Base-by-base conservation (phyloP, 2,329 filamentous ascomycete species). In the Coleophoma eucalyptorum region DNA sequence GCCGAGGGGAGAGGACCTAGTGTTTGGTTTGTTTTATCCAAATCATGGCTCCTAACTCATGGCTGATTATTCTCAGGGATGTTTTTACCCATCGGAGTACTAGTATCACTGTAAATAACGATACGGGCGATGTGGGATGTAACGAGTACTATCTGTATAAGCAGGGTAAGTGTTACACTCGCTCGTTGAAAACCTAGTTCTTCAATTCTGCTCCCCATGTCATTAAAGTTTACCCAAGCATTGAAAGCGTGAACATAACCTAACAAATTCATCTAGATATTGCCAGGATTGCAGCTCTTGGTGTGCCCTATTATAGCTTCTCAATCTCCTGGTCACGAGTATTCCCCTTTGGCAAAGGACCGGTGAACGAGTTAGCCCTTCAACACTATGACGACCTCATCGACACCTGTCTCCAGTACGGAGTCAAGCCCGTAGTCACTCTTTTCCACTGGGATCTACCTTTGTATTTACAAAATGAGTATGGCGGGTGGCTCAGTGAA, bases 121-220 rank as follows among this genome's bases (percentile, higher is more conserved):
- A 77, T 38, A 70, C 60, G 55, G 77, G 75, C 3, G 78, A 81
- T 55, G 63, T 82, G 18, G 71, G 72, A 1, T 70, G 73, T 40
- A 75, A 77, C 62, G 72, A 79, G 38, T 80, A 80, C 58, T 80
- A 78, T 53, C 62, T 77, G 7, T 81, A 80, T 57, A 80, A 79
- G 60, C 78, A 80, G 62, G 76, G 78, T 55, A 65, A 69, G 46
- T 58, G 35, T 18, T 5, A 16, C 37, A 50, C 20, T 26, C 45
- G 43, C n/a, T 18, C 35, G 6, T 38, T 6, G 6, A 15, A 2
- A 40, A 20, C 15, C n/a, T 47, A 18, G 6, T 20, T 15, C 10
- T 5, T 21, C 15, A 2, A n/a, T 18, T 42, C 13, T 38, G 8
- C 15, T 33, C n/a, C 33, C 18, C 45, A 49, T 5, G 10, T 3